phyloP scores from a whole-genome alignment of 331 rosid genomes.

The Arachis monticola region DNA sequence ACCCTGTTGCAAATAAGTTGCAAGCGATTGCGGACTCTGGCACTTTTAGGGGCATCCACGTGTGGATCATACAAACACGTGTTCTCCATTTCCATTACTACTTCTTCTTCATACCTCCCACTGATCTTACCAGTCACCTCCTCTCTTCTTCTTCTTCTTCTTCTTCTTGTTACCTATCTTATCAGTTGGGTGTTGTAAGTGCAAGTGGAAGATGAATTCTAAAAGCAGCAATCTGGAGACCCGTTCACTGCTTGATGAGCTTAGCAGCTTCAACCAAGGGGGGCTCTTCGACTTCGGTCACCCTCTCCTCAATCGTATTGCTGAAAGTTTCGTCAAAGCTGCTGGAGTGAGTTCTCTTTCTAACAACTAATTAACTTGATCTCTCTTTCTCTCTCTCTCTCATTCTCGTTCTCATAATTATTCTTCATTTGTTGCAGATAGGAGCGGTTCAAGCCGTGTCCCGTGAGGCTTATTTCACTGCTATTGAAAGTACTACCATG shows the following conservation, averaged over 20 bases:
- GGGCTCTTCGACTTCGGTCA: conserved; percentile 48
- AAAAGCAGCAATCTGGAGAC: conserved; percentile 49
- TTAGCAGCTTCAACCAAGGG: conserved; percentile 37
- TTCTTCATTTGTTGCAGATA: conserved; percentile 51
- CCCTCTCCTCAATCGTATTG: conserved; percentile 71
- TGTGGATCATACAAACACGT: conserved; percentile 44
- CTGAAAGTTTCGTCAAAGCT: conserved; percentile 80
- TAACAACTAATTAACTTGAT: background rate
- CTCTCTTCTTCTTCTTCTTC: conserved; percentile 34
- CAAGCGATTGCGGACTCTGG: conserved; percentile 27
- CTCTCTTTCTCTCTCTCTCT: background rate
- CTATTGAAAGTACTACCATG: conserved; percentile 61
- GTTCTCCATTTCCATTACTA: conserved; percentile 29
- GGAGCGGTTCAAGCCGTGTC: conserved; percentile 90
- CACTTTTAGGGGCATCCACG: conserved; percentile 38
- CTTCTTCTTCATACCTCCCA: background rate
- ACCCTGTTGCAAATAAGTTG: conserved; percentile 31
- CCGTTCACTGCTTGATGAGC: conserved; percentile 41
- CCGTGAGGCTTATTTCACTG: conserved; percentile 79
- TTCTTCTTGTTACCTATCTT: background rate
- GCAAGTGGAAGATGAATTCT: conserved; percentile 26
- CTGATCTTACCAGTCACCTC: conserved; percentile 37
- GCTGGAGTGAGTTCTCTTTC: conserved; percentile 56
- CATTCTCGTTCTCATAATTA: background rate
- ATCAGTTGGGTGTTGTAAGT: background rate